Evolutionary conservation across 1,284 basidiomycete genomes (phyloP), one percentile per base, ranked within the genome.

Genomic region (Cryptococcus hybrid): DNA sequence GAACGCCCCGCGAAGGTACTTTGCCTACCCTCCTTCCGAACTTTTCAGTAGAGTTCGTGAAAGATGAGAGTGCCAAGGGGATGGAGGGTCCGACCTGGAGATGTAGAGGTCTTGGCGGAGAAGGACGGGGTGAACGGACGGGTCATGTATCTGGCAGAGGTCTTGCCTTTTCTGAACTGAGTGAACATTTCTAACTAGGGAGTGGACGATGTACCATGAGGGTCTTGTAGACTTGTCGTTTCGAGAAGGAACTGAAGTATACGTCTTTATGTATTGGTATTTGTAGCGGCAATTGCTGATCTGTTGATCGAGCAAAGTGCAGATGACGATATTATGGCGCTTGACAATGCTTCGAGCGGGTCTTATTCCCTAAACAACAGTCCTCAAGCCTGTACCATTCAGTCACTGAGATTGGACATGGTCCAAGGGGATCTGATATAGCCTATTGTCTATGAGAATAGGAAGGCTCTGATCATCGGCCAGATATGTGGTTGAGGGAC

Each of bases 81-180:
- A n/a, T 67, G 62, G 52, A 62, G 55, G 40, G 66, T 78, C n/a
- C 54, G 62, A 30, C 75, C 76, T 3, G 74, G 73, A 2, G 62
- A 74, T 54, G 64, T 77, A 40, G 56, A 60, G 12, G 71, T 78
- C 1, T 47, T 75, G 24, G 68, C 62, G 6, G 59, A 70, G 49
- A 70, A 68, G 45, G 59, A 68, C 66, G 68, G 70, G 12, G 60
- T 62, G 13, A 77, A 77, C 51, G 75, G 75, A 4, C 58, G 61
- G 38, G 70, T 77, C 47, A 48, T 73, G 44, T 77, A 71, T 42
- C 42, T 77, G 8, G 69, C 71, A 55, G 69, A 68, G 7, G 70
- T 73, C 5, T 15, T 64, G 40, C 63, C 55, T 6, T 60, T 56
- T 47, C 5, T 54, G 46, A 46, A 18, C 18, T 15, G 43, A 30